These are phyloP conservation scores for Boletus huronensis DNA, from an alignment of 768 basidiomycete genomes.

Conservation along the genomic window DNA sequence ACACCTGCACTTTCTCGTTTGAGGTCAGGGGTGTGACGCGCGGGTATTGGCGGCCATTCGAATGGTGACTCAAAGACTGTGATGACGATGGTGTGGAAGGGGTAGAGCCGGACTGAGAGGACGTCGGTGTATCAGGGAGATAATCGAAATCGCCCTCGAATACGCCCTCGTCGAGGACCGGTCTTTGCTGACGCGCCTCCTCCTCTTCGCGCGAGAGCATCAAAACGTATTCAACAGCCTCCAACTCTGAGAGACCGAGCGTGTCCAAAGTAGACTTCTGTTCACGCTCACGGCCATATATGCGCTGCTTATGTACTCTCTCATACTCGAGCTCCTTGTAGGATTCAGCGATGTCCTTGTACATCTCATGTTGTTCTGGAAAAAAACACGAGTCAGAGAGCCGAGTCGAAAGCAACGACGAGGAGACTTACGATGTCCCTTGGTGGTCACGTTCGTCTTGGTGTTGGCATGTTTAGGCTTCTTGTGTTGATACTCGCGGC, in stretches of 20 bases:
- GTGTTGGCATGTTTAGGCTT: slow-evolving; percentile 31
- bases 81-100: slow-evolving; percentile 5
- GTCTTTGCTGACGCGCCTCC: slow-evolving; percentile 13
- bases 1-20: slow-evolving; percentile 54
- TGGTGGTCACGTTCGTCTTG: slow-evolving; percentile 33
- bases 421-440: slow-evolving; percentile 44
- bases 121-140: slow-evolving; percentile 8
- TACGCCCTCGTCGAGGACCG: slow-evolving; percentile 48
- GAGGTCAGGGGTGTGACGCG: slow-evolving; percentile 31
- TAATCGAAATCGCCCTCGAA: slow-evolving; percentile 49
- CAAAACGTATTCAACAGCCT: slow-evolving; percentile 74
- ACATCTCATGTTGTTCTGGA: slow-evolving; percentile 61
- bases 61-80: slow-evolving; percentile 16
- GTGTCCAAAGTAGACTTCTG: slow-evolving; percentile 53
- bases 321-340: slow-evolving; percentile 51
- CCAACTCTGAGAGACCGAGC: slow-evolving; percentile 71
- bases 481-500: slow-evolving; percentile 26
- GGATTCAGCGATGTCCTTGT: slow-evolving; percentile 61
- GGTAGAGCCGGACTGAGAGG: slow-evolving; percentile 13
- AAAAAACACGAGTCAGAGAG: background rate
- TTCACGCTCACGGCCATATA: slow-evolving; percentile 49
- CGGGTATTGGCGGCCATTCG: slow-evolving; percentile 28
- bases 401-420: background rate
- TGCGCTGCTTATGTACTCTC: slow-evolving; percentile 32
- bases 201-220: slow-evolving; percentile 86